Conservation (phyloP, 805 yeast species). For the Sungouiella blattae region DNA sequence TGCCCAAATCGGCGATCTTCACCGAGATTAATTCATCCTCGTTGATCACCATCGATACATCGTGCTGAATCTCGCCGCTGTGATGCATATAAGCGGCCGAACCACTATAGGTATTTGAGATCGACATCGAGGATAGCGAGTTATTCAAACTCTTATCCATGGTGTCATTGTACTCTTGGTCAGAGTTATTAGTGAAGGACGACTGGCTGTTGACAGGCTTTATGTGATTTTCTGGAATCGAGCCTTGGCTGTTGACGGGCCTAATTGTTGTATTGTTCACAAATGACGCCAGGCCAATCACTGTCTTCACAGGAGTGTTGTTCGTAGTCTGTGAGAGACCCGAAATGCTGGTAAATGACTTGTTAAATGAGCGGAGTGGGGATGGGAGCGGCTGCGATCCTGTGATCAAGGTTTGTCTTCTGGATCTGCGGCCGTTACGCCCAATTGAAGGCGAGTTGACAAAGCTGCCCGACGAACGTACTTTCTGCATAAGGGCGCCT, state of each 20-base stretch:
- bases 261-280: no score
- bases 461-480: constrained; percentile 3
- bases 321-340: constrained; percentile 36
- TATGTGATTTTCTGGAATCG: constrained; percentile 5
- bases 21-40: constrained; percentile 48
- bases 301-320: constrained; percentile 34
- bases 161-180: constrained; percentile 10
- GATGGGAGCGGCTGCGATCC: constrained; percentile 94
- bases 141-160: constrained; percentile 30
- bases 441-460: constrained; percentile 37
- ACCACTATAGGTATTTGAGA: constrained; percentile 22
- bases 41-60: constrained; percentile 18
- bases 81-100: constrained; percentile 5
- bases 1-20: constrained; percentile 68
- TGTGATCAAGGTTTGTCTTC: constrained; percentile 74
- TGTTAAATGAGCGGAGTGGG: constrained; percentile 63
- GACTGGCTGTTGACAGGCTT: constrained; percentile 7
- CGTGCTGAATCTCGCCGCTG: constrained; percentile 6
- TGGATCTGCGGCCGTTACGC: constrained; percentile 48
- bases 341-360: constrained; percentile 35
- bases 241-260: constrained; percentile 8
- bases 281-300: constrained; percentile 18
- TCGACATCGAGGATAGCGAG: constrained; percentile 42
- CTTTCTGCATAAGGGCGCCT: constrained; percentile 2
- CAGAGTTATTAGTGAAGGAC: constrained; percentile 15